phyloP scores from a whole-genome alignment of 1,284 basidiomycete species.

The Sporisorium exsertum region DNA sequence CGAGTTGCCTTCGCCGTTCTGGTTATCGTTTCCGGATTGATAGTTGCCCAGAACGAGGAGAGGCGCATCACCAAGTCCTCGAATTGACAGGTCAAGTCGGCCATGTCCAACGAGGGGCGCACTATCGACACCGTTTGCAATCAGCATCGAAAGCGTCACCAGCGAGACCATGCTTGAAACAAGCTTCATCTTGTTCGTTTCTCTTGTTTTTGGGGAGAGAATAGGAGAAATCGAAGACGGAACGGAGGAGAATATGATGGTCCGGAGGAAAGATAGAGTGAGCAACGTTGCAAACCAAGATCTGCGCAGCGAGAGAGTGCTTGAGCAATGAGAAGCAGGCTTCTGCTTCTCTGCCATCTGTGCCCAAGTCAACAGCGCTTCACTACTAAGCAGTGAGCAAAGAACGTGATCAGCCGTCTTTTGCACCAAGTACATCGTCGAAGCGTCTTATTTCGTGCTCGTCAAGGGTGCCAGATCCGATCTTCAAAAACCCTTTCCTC shows the following conservation, averaged over 20 bases:
- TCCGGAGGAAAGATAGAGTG: not conserved
- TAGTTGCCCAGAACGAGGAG: constrained; percentile 35
- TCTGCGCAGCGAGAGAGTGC: too few relatives aligned
- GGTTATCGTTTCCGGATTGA: constrained; percentile 29
- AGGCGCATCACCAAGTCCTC: constrained; percentile 27
- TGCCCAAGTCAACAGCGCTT: too few relatives aligned
- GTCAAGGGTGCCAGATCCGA: too few relatives aligned
- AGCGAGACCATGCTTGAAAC: not conserved
- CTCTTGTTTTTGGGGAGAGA: not conserved
- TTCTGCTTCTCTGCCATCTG: too few relatives aligned
- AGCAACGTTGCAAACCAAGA: not conserved
- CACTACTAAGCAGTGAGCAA: too few relatives aligned
- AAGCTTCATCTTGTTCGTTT: constrained; percentile 14
- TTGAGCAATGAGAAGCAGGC: not conserved
- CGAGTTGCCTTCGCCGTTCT: constrained; percentile 24
- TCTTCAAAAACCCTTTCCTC: too few relatives aligned
- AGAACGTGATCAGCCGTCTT: too few relatives aligned
- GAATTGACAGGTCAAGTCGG: constrained; percentile 10
- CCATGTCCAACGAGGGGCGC: constrained; percentile 8
- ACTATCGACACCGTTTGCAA: constrained; percentile 3
- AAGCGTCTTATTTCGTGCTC: too few relatives aligned
- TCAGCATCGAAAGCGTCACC: constrained; percentile 15
- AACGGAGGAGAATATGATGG: not conserved
- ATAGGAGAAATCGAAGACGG: not conserved
- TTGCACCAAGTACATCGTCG: too few relatives aligned